Conservation (phyloP, 2,329 filamentous ascomycete species). For the Alternaria ethzedia region DNA sequence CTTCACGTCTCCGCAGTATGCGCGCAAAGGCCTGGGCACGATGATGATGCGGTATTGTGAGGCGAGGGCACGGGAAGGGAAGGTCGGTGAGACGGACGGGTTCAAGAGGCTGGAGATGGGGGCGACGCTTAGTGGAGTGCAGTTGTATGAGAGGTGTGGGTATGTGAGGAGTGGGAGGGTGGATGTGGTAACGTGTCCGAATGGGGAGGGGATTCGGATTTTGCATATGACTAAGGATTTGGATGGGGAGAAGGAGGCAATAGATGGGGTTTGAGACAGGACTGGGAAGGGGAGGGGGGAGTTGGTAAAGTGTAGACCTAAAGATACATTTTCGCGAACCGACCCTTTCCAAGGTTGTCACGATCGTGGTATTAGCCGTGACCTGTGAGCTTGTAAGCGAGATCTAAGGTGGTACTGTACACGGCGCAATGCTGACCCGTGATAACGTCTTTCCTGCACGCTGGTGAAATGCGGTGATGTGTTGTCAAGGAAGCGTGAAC, state of each 20-base stretch:
- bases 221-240: conserved; percentile 46
- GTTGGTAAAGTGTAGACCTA: not conserved
- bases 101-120: conserved; percentile 45
- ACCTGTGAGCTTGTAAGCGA: not conserved
- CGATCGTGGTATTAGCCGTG: not conserved
- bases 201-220: conserved; percentile 41
- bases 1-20: conserved; percentile 42
- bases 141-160: conserved; percentile 45
- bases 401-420: not conserved
- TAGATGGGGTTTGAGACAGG: not conserved
- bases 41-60: conserved; percentile 50
- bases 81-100: conserved; percentile 19
- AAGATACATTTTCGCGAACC: not conserved
- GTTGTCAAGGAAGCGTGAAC: conserved; percentile 3
- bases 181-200: conserved; percentile 42
- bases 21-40: conserved; percentile 40
- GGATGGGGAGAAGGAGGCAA: not conserved
- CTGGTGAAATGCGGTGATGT: conserved; percentile 13
- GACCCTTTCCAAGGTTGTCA: not conserved
- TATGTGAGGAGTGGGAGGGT: conserved; percentile 43
- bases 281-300: not conserved
- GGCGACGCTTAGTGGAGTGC: conserved; percentile 43
- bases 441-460: not conserved
- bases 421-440: not conserved
- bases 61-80: conserved; percentile 28